These are phyloP conservation scores for Pythium dissimile DNA, from an alignment of 352 stramenopile genomes.

Conservation along the genomic window DNA sequence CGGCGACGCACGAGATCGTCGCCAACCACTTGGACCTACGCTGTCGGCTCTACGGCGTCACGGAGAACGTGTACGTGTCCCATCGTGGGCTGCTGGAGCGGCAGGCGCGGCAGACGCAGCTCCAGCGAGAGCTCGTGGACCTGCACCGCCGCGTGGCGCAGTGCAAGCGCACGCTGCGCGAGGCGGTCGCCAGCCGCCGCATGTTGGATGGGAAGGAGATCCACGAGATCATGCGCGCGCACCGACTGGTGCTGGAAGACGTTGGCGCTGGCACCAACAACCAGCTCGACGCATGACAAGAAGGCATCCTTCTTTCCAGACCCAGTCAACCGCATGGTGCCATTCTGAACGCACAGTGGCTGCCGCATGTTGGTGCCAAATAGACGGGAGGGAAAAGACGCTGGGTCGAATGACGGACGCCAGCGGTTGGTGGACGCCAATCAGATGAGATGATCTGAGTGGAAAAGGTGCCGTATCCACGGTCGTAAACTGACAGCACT, in stretches of 20 bases:
- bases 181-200: slow-evolving; percentile 32
- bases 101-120: slow-evolving; percentile 27
- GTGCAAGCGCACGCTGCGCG: slow-evolving; percentile 41
- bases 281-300: slow-evolving; percentile 22
- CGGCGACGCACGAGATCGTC: slow-evolving; percentile 33
- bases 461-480: neutral
- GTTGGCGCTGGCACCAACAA: slow-evolving; percentile 25
- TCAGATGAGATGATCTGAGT: too few species aligned
- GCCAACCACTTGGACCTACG: slow-evolving; percentile 39
- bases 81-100: slow-evolving; percentile 38
- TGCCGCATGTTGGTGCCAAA: too few species aligned
- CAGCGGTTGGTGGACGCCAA: neutral
- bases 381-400: too few species aligned
- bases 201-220: slow-evolving; percentile 61
- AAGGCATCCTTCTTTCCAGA: too few species aligned
- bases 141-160: slow-evolving; percentile 28
- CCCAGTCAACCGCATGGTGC: too few species aligned
- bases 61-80: slow-evolving; percentile 67
- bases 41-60: slow-evolving; percentile 60
- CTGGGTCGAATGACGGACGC: too few species aligned
- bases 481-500: too few species aligned
- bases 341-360: too few species aligned
- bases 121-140: slow-evolving; percentile 32
- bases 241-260: slow-evolving; percentile 20
- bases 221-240: slow-evolving; percentile 40